phyloP scores from a whole-genome alignment of 208 protist genomes.

The Polymyxa betae region DNA sequence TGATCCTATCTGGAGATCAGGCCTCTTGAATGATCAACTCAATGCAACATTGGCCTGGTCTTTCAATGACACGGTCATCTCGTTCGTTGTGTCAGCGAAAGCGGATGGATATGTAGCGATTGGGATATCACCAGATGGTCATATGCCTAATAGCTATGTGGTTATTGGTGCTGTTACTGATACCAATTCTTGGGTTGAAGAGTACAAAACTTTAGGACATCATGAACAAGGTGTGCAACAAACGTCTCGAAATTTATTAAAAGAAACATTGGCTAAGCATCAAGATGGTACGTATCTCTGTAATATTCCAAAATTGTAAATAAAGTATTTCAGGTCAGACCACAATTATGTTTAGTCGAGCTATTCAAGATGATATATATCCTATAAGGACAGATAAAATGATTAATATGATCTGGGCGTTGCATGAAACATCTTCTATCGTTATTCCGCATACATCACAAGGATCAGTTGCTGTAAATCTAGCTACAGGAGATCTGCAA shows the following conservation, averaged over 20 bases:
- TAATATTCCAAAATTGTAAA: no score
- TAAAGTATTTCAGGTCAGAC: no score
- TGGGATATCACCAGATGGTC: background rate
- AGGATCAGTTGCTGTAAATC: background rate
- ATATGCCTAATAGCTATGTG: background rate
- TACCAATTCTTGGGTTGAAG: background rate
- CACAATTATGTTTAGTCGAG: background rate
- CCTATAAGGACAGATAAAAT: background rate
- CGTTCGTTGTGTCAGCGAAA: background rate
- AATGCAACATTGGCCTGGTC: background rate
- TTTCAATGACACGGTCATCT: background rate
- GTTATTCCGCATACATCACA: background rate
- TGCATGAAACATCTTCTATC: background rate
- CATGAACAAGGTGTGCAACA: background rate
- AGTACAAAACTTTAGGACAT: background rate
- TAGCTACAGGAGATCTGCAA: background rate
- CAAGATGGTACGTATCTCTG: background rate
- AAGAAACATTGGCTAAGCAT: background rate
- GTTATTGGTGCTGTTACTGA: background rate
- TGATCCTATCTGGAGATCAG: background rate
- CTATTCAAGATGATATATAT: background rate
- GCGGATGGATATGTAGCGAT: background rate
- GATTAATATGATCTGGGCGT: background rate
- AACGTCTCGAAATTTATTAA: background rate
- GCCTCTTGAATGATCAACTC: background rate